A percentile compares a stretch with the other conserved stretches of the same genome.
phyloP scores from a whole-genome alignment of 2,329 filamentous ascomycete species.

The Colletotrichum melonis region DNA sequence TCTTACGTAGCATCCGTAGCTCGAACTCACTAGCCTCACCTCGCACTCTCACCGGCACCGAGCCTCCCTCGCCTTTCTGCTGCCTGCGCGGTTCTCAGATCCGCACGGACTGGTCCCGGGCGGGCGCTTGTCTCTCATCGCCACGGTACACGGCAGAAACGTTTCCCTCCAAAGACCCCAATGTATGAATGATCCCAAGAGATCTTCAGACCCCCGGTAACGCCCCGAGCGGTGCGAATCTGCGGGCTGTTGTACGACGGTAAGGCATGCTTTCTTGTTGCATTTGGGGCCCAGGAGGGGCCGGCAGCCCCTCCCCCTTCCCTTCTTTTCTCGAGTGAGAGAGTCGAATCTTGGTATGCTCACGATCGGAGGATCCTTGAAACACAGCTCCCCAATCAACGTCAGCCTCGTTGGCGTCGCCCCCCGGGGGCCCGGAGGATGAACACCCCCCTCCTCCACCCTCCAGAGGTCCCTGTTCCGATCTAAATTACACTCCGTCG shows the following conservation, averaged over 20 bases:
- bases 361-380: constrained; percentile 29
- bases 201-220: constrained; percentile 19
- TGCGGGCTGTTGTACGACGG: constrained; percentile 15
- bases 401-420: constrained; percentile 21
- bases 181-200: constrained; percentile 15
- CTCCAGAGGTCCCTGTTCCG: constrained; percentile 19
- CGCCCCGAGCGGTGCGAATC: constrained; percentile 25
- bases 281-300: background rate
- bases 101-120: constrained; percentile 34
- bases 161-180: background rate
- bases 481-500: constrained; percentile 34
- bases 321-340: background rate
- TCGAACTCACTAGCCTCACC: background rate
- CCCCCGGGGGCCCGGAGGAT: constrained; percentile 7
- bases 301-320: too few species aligned
- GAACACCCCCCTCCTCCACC: background rate
- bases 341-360: constrained; percentile 3
- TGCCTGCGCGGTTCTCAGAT: constrained; percentile 25
- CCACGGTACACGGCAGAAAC: constrained; percentile 24
- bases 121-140: constrained; percentile 25
- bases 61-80: background rate
- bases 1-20: background rate
- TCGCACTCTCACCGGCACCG: background rate
- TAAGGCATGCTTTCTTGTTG: constrained; percentile 16
- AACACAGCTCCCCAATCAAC: constrained; percentile 25